Evolutionary conservation across 2,329 filamentous ascomycete genomes (phyloP).

Genomic region (Orbilia quercus): DNA sequence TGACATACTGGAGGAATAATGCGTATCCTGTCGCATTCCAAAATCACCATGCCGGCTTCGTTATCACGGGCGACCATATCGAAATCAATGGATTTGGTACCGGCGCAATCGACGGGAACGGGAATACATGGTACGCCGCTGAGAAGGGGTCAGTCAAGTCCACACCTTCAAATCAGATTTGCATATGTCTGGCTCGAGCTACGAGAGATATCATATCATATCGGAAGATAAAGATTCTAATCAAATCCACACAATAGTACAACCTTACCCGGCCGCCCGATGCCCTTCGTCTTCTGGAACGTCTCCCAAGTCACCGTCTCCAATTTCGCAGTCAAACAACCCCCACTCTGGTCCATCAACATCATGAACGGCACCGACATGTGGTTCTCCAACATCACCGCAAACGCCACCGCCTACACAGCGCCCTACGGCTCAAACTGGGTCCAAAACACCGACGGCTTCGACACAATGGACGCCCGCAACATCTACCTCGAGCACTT

Average conservation of each 20-base stretch:
- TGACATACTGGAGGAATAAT: constrained; percentile 69
- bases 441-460: constrained; percentile 71
- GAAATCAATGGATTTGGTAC: constrained; percentile 68
- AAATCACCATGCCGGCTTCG: constrained; percentile 69
- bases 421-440: constrained; percentile 69
- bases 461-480: constrained; percentile 69
- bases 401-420: constrained; percentile 67
- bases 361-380: constrained; percentile 71
- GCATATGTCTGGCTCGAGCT: too few relatives aligned
- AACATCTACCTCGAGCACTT: constrained; percentile 68
- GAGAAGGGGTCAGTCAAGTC: constrained; percentile 62
- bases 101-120: constrained; percentile 69
- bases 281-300: constrained; percentile 72
- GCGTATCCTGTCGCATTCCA: constrained; percentile 69
- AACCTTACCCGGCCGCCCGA: constrained; percentile 68
- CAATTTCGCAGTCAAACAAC: constrained; percentile 68
- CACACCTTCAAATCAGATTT: background rate
- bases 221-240: too few relatives aligned
- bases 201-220: too few relatives aligned
- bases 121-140: constrained; percentile 68
- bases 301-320: constrained; percentile 68
- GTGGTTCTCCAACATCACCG: constrained; percentile 67
- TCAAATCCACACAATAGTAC: constrained; percentile 34
- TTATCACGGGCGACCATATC: constrained; percentile 67
- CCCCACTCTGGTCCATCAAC: constrained; percentile 69